phyloP scores from a whole-genome alignment of 106 monocot genomes.

The Phalaenopsis equestris region DNA sequence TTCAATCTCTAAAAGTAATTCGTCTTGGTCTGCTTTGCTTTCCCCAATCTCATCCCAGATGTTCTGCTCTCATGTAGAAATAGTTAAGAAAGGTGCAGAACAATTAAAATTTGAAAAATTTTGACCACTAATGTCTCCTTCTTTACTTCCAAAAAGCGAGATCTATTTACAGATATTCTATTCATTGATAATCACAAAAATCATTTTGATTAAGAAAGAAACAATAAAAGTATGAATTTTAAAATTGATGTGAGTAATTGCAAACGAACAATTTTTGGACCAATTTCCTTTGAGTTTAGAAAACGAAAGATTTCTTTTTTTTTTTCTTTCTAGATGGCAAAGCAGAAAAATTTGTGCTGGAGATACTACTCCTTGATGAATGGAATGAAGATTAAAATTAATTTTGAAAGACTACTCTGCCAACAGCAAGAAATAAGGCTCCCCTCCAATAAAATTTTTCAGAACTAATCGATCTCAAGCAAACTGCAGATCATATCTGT shows the following conservation, averaged over 20 bases:
- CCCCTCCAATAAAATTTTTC: neutral
- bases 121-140: neutral
- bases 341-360: slow-evolving; percentile 3
- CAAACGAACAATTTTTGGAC: too few relatives aligned
- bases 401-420: neutral
- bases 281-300: too few relatives aligned
- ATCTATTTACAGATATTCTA: neutral
- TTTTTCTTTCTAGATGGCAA: neutral
- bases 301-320: too few relatives aligned
- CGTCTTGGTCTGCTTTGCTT: slow-evolving; percentile 50
- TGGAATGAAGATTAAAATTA: neutral
- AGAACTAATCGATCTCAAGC: neutral
- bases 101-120: neutral
- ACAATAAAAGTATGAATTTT: neutral
- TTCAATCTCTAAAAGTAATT: slow-evolving; percentile 56
- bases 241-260: too few relatives aligned
- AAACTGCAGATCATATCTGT: neutral
- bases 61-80: slow-evolving; percentile 31
- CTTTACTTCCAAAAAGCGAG: neutral
- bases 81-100: neutral
- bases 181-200: neutral
- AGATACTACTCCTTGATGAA: neutral
- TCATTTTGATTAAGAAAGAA: neutral
- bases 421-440: neutral
- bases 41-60: slow-evolving; percentile 90